Percentiles rank a stretch among this genome's conserved stretches.
phyloP scores from a whole-genome alignment of 2,329 filamentous ascomycete species.

The Nectriaceae sp. region DNA sequence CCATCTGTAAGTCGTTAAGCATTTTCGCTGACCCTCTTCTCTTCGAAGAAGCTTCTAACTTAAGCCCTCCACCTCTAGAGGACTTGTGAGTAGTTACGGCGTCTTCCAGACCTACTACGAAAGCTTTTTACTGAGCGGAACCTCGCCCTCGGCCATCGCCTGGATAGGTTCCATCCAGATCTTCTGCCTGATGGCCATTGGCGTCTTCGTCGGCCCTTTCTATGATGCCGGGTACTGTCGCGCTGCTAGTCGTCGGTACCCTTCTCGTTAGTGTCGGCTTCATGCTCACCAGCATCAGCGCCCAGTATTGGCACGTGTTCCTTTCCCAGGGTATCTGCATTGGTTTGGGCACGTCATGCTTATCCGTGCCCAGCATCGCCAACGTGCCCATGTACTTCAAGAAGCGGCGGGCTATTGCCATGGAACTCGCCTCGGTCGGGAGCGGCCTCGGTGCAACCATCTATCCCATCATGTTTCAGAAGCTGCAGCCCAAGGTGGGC shows the following conservation, averaged over 20 bases:
- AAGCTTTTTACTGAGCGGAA: slow-evolving; percentile 31
- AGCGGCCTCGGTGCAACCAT: slow-evolving; percentile 41
- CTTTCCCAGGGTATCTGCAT: slow-evolving; percentile 42
- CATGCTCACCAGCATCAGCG: slow-evolving; percentile 48
- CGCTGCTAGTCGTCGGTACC: slow-evolving; percentile 36
- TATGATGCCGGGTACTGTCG: slow-evolving; percentile 46
- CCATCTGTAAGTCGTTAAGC: slow-evolving; percentile 3
- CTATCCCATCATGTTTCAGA: slow-evolving; percentile 40
- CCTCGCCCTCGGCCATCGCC: slow-evolving; percentile 42
- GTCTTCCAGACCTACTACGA: slow-evolving; percentile 49
- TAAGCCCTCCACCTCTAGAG: slow-evolving; percentile 11
- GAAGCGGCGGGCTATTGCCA: slow-evolving; percentile 27
- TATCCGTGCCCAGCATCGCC: slow-evolving; percentile 38
- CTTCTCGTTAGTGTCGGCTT: slow-evolving; percentile 41
- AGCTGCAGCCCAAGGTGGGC: slow-evolving; percentile 33
- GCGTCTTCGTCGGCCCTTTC: slow-evolving; percentile 42
- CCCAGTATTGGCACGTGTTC: slow-evolving; percentile 45
- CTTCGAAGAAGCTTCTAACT: neutral
- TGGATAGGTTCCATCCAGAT: slow-evolving; percentile 48
- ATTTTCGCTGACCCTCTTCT: neutral
- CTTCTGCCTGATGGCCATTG: slow-evolving; percentile 42
- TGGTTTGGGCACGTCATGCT: slow-evolving; percentile 38
- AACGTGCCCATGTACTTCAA: slow-evolving; percentile 44
- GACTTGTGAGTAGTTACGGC: slow-evolving; percentile 47
- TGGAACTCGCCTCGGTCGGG: slow-evolving; percentile 44